Percentiles rank a stretch among this genome's conserved stretches.
Conservation (phyloP, 2,329 filamentous ascomycete genomes). For the Lizonia empirigonia region DNA sequence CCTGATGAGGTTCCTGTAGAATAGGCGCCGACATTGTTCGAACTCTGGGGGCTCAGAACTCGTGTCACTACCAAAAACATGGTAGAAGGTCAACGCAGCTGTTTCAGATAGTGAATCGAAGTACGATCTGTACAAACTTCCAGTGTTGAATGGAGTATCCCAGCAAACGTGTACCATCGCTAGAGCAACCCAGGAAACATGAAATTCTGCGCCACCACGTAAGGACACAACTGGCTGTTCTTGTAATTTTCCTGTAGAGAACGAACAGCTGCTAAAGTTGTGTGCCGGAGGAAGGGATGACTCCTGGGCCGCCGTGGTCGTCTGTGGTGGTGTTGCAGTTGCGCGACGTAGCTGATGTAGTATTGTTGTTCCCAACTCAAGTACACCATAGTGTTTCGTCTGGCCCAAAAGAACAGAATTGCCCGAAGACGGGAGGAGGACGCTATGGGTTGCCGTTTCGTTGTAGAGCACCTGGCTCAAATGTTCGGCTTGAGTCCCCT, state of each 20-base stretch:
- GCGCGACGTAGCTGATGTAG: constrained; percentile 16
- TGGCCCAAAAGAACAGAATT: constrained; percentile 1
- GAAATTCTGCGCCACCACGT: constrained; percentile 15
- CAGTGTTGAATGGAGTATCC: neutral
- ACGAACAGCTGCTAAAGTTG: neutral
- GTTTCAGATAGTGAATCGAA: neutral
- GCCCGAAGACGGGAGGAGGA: constrained; percentile 2
- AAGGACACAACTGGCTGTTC: constrained; percentile 12
- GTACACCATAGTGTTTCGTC: constrained; percentile 12
- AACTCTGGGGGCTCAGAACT: neutral
- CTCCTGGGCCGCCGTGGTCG: neutral
- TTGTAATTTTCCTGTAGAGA: neutral
- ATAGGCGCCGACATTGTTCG: neutral
- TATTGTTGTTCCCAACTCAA: constrained; percentile 12
- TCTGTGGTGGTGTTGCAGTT: constrained; percentile 10
- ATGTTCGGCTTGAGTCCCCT: constrained; percentile 31
- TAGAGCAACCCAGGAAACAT: neutral
- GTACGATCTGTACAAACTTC: neutral
- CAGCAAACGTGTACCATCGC: neutral
- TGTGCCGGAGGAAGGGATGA: neutral
- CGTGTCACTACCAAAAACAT: neutral
- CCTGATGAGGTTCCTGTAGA: neutral
- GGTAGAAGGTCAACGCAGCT: too few species aligned
- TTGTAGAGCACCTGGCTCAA: constrained; percentile 34
- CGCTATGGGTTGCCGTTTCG: constrained; percentile 5